phyloP scores from a whole-genome alignment of 169 alveolate species.

The Theileria sp. region DNA sequence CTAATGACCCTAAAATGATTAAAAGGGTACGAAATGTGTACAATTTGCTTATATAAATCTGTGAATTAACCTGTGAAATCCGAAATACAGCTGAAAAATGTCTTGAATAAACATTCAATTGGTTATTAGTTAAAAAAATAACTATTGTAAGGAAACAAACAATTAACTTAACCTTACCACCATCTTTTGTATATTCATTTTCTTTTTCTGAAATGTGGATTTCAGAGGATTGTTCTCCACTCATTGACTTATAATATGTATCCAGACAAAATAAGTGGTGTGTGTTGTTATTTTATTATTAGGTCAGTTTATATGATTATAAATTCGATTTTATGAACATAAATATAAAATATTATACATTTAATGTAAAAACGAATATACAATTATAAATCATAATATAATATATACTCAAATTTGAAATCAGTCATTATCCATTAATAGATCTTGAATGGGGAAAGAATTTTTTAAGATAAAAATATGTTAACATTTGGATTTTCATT shows the following conservation, averaged over 20 bases:
- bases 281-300: neutral
- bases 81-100: neutral
- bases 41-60: neutral
- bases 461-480: neutral
- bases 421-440: neutral
- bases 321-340: no score
- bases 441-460: neutral
- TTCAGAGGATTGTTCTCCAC: neutral
- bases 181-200: no score
- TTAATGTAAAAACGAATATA: neutral
- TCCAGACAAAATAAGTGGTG: neutral
- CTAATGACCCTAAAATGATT: neutral
- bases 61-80: neutral
- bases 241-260: neutral
- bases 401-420: no score
- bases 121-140: neutral
- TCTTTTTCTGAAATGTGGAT: neutral
- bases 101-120: neutral
- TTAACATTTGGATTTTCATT: neutral
- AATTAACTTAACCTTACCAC: no score
- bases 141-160: neutral
- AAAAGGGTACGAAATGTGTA: neutral
- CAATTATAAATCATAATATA: no score
- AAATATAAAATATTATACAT: neutral
- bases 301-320: no score